phyloP scores from a whole-genome alignment of 1,139 yeast genomes.

The Debaryomyces nepalensis region DNA sequence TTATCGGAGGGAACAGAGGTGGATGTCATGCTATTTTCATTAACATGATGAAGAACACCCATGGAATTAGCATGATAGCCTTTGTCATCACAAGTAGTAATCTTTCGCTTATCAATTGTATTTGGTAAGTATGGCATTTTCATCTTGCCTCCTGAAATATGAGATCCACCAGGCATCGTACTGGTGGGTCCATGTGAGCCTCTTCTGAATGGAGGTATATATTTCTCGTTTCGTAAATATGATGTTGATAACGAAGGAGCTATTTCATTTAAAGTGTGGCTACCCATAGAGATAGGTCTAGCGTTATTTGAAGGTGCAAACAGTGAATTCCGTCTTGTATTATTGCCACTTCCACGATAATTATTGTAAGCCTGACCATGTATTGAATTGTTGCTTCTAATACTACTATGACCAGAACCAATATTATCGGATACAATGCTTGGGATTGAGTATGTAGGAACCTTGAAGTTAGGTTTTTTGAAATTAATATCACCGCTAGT shows the following conservation, averaged over 20 bases:
- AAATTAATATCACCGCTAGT: slow-evolving; percentile 12
- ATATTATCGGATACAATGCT: slow-evolving; percentile 8
- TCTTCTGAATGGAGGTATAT: slow-evolving; percentile 74
- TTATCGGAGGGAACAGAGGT: slow-evolving; percentile 49
- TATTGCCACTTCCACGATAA: slow-evolving; percentile 10
- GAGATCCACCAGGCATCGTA: neutral
- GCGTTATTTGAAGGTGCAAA: slow-evolving; percentile 2
- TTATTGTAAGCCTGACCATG: slow-evolving; percentile 10
- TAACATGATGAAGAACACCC: slow-evolving; percentile 7
- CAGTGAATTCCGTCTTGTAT: slow-evolving; percentile 11
- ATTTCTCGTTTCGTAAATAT: slow-evolving; percentile 54
- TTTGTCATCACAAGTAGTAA: neutral
- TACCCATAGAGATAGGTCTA: slow-evolving; percentile 23
- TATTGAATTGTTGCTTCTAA: slow-evolving; percentile 1
- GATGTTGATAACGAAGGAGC: slow-evolving; percentile 23
- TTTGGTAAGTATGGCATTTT: slow-evolving; percentile 2
- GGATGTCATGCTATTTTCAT: slow-evolving; percentile 21
- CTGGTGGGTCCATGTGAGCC: slow-evolving; percentile 34
- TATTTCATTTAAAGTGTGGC: slow-evolving; percentile 16
- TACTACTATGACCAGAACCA: slow-evolving; percentile 9
- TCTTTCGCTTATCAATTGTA: slow-evolving; percentile 2
- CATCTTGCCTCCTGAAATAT: slow-evolving; percentile 15
- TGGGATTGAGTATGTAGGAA: slow-evolving; percentile 23
- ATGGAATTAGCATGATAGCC: neutral
- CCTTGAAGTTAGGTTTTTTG: slow-evolving; percentile 17